Evolutionary conservation across 2,329 filamentous ascomycete genomes (phyloP), one percentile per base, ranked within the genome.

Genomic region (Volutella citrinella): DNA sequence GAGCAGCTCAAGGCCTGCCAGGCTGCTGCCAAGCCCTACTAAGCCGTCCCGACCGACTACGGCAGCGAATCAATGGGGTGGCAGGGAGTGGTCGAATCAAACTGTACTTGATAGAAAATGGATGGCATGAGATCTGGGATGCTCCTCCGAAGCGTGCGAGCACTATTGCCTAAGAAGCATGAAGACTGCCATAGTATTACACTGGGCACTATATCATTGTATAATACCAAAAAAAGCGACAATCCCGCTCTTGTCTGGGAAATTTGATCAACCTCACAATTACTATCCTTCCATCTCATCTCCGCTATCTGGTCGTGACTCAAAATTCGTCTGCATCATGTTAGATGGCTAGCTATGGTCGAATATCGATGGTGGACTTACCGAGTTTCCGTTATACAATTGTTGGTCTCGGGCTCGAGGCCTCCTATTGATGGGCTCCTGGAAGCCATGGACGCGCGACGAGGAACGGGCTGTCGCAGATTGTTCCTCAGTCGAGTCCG

Each of bases 1-100:
- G 93, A 98, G 65, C 91, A 98, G 78, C 75, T 98, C 66, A 91
- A 90, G 76, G 84, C 86, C 36, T 91, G 86, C 75, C 86, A 91
- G 73, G 69, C 78, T 47, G 85, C 87, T 52, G 82, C 86, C 35
- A 79, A 72, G 65, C 79, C 71, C 53, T 87, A 87, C 69, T 87
- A 80, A 49, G 20, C 6, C 11, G n/a, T n/a, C n/a, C n/a, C n/a
- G n/a, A n/a, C n/a, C n/a, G n/a, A n/a, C n/a, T n/a, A n/a, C n/a
- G n/a, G n/a, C n/a, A n/a, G n/a, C n/a, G n/a, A n/a, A n/a, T n/a
- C n/a, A n/a, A n/a, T n/a, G n/a, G n/a, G n/a, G n/a, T n/a, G n/a
- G n/a, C n/a, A n/a, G n/a, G n/a, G n/a, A n/a, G n/a, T n/a, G n/a
- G n/a, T n/a, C n/a, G n/a, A n/a, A n/a, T n/a, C n/a, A n/a, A n/a